Base-by-base conservation (phyloP, 495 filamentous ascomycete species). In the Penicillium verhagenii region DNA sequence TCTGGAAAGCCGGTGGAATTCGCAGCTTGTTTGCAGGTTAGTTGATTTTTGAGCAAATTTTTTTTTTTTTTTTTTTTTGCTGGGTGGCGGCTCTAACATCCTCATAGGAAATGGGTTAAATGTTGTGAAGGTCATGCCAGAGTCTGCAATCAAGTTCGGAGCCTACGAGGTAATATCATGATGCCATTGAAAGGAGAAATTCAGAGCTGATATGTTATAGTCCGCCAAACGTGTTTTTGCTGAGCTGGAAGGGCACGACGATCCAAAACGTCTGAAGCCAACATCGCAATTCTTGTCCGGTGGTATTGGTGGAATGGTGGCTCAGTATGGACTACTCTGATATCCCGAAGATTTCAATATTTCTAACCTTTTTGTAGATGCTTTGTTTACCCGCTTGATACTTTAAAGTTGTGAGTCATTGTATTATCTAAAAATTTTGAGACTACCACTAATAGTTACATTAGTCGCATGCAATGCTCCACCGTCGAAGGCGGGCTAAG, bases 131-230 rank as follows among this genome's bases (percentile, higher is more conserved):
- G 91, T 98, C 45, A 93, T 97, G 87, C 94, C 94, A 6, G 94
- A 98, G 70, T 96, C 93, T 6, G 94, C 94, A 29, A 96, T 98
- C 61, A 94, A 87, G 56, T 98, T 98, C 71, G 94, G 94, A 47
- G 93, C 91, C 6, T 98, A 97, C 62, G 94, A 90, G 76, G 86
- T 87, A 67, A 54, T 69, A 60, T 54, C 38, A 11, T 35, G 9
- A n/a, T 35, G 1, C 37, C 3, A 25, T 19, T 31, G 50, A 13
- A 46, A 57, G 14, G 20, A n/a, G 19, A 50, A 31, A 8, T 16
- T 33, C 21, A 29, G 35, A 21, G 38, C 65, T 72, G 44, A 74
- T 45, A 4, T 24, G 18, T 23, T 49, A 26, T 46, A 97, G 83
- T 91, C 89, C 28, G 85, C 92, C 9, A 98, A 97, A 79, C 86